Conservation (phyloP, 176 grass and related monocot species). For the Carex pumila region DNA sequence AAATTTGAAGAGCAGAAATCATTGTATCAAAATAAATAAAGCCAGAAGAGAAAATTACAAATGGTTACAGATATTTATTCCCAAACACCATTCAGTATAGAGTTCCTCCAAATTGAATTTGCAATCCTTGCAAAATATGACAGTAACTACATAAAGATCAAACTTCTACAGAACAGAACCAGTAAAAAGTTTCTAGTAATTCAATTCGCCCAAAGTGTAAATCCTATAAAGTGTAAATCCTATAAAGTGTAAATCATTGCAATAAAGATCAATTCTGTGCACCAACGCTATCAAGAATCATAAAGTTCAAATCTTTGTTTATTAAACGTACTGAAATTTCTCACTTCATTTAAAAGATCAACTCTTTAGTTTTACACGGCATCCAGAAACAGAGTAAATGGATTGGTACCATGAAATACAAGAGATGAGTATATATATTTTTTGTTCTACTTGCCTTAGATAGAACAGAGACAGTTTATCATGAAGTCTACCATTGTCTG, state of each 20-base stretch:
- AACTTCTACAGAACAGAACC: not conserved
- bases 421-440: not conserved
- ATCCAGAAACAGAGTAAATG: not conserved
- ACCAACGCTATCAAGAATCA: not conserved
- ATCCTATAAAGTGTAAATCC: not conserved
- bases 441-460: conserved; percentile 35
- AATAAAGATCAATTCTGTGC: not conserved
- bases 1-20: conserved; percentile 11
- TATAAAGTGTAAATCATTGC: not conserved
- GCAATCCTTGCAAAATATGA: conserved; percentile 19
- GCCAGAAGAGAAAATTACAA: not conserved
- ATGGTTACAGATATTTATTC: not conserved
- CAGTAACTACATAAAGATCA: not conserved
- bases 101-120: not conserved
- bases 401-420: not conserved
- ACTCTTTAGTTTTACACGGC: too few relatives aligned
- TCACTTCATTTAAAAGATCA: not conserved
- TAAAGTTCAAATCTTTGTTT: not conserved
- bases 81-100: not conserved
- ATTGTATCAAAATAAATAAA: conserved; percentile 21
- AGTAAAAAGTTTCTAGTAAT: not conserved
- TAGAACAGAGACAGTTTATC: conserved; percentile 33
- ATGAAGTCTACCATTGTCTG: conserved; percentile 39
- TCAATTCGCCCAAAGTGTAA: not conserved
- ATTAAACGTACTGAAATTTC: not conserved